A percentile compares a stretch with the other conserved stretches of the same genome.
phyloP scores from a whole-genome alignment of 2,329 filamentous ascomycete genomes.

The Ceratocystis eucalypticola region DNA sequence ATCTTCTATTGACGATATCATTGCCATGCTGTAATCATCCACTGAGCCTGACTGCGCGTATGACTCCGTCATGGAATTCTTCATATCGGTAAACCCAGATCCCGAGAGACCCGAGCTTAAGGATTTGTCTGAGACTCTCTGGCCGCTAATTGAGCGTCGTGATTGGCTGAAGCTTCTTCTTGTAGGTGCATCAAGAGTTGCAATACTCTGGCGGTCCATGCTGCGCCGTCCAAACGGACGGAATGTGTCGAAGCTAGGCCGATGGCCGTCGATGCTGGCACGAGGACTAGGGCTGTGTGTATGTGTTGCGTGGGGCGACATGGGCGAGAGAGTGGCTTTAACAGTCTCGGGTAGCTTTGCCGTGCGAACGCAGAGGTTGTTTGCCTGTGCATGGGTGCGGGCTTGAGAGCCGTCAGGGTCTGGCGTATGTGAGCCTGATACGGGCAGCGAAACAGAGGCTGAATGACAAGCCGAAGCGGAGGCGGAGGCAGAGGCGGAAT shows the following conservation, averaged over 20 bases:
- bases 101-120: background rate
- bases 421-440: background rate
- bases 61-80: slow-evolving; percentile 54
- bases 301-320: slow-evolving; percentile 32
- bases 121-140: slow-evolving; percentile 19
- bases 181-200: slow-evolving; percentile 31
- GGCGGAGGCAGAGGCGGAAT: background rate
- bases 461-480: background rate
- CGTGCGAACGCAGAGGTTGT: slow-evolving; percentile 25
- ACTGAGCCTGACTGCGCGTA: slow-evolving; percentile 50
- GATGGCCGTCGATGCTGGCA: slow-evolving; percentile 38
- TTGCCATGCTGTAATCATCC: slow-evolving; percentile 59
- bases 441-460: background rate
- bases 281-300: slow-evolving; percentile 39
- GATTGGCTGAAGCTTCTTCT: slow-evolving; percentile 52
- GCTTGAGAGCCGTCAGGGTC: background rate
- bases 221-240: slow-evolving; percentile 37
- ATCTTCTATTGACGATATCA: slow-evolving; percentile 58
- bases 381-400: slow-evolving; percentile 20
- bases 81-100: slow-evolving; percentile 32
- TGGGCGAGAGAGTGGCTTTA: slow-evolving; percentile 45
- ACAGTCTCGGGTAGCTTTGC: slow-evolving; percentile 42
- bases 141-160: slow-evolving; percentile 38
- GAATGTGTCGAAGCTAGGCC: slow-evolving; percentile 42
- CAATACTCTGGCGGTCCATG: slow-evolving; percentile 34